Evolutionary conservation across 78 protist species (phyloP).

Genomic region (Dictyostelium capitatum): DNA sequence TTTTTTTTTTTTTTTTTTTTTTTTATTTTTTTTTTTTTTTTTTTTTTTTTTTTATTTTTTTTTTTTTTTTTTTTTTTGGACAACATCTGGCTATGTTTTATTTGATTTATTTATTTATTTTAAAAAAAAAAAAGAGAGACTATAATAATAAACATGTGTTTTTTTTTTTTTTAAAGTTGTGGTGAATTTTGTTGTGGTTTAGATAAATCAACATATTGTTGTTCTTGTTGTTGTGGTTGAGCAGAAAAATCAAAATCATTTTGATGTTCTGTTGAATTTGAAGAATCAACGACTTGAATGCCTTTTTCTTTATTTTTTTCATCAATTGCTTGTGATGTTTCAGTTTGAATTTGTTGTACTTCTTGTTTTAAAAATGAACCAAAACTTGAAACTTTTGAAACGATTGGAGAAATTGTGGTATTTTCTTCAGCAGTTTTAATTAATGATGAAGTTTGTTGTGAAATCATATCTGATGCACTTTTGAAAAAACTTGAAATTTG

Average conservation of each 20-base stretch:
- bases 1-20: too few species aligned
- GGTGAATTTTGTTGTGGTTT: neutral
- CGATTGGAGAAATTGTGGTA: conserved; percentile 33
- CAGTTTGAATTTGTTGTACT: conserved; percentile 38
- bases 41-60: too few species aligned
- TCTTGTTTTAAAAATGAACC: conserved; percentile 47
- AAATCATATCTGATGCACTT: conserved; percentile 47
- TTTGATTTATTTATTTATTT: too few species aligned
- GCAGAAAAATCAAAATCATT: too few species aligned
- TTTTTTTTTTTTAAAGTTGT: neutral
- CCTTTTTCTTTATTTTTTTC: conserved; percentile 78
- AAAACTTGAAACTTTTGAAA: conserved; percentile 15
- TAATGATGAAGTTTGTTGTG: conserved; percentile 18
- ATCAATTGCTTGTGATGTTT: conserved; percentile 56
- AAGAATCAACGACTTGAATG: neutral
- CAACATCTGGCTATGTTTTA: too few species aligned
- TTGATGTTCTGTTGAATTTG: conserved; percentile 6
- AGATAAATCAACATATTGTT: neutral
- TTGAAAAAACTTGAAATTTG: conserved; percentile 81
- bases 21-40: too few species aligned
- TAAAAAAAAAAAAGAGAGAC: too few species aligned
- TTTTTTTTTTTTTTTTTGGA: too few species aligned
- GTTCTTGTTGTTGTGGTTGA: conserved; percentile 31
- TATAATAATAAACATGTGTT: neutral
- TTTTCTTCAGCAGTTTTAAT: conserved; percentile 46